These are phyloP conservation scores for Capsicum rhomboideum DNA, from an alignment of 257 asterid species.

Conservation along the genomic window DNA sequence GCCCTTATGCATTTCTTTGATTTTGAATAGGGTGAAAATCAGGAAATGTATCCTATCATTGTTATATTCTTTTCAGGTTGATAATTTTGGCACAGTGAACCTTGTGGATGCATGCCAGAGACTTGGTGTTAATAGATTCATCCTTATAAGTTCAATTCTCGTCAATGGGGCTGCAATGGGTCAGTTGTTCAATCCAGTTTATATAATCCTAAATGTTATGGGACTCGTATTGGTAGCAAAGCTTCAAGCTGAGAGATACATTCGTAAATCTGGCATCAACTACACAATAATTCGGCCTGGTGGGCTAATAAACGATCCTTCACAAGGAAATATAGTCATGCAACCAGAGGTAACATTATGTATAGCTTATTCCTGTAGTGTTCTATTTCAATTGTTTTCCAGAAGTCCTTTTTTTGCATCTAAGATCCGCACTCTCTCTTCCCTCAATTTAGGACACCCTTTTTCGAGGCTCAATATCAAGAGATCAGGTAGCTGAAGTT, in stretches of 20 bases:
- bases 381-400: not conserved
- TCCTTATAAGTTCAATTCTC: conserved; percentile 82
- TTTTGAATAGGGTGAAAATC: not conserved
- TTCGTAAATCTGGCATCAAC: conserved; percentile 87
- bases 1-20: not conserved
- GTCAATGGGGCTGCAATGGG: conserved; percentile 99
- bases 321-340: conserved; percentile 81
- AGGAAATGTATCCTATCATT: not conserved
- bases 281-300: conserved; percentile 94
- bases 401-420: not conserved
- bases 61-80: conserved; percentile 49
- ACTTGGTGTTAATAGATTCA: conserved; percentile 61
- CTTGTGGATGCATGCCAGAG: conserved; percentile 92
- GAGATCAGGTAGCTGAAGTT: conserved; percentile 94
- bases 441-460: conserved; percentile 66
- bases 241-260: conserved; percentile 87
- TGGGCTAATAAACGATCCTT: conserved; percentile 79
- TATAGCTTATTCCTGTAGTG: not conserved
- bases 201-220: conserved; percentile 73
- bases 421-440: not conserved
- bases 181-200: conserved; percentile 78
- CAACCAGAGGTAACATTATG: conserved; percentile 66
- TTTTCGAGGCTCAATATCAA: conserved; percentile 71
- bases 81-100: conserved; percentile 87
- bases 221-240: conserved; percentile 84